Base-by-base conservation (phyloP, 2,329 filamentous ascomycete genomes). In the Colletotrichum karsti region DNA sequence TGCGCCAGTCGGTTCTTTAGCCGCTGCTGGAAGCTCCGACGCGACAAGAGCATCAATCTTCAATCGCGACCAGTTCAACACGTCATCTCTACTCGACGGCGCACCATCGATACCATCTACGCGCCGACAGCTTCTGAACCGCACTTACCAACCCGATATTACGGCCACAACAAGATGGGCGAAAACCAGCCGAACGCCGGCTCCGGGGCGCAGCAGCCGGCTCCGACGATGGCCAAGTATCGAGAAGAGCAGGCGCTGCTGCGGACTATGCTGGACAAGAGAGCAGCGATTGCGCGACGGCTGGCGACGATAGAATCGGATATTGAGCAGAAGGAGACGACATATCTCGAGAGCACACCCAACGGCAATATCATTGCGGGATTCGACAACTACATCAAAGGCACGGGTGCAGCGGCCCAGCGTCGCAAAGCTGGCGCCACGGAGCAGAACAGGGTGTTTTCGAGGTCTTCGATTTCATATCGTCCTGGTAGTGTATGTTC, bases 321-420 rank as follows among this genome's bases (percentile, higher is more conserved):
- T 71, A 98, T 99, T 74, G 90, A 88, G 77, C 90, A 92, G 71
- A 92, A 93, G 75, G 96, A 99, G 79, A 90, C 91, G 65, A 87
- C 91, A 18, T 99, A 99, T 79, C 90, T 99, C 57, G 95, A 98
- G 79, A 94, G 94, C 75, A 97, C 94, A 5, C 91, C 91, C 13
- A 90, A 86, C 73, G 96, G 96, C 48, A 99, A 99, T 82, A 98
- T 99, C 77, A 95, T 99, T 78, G 94, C 93, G 54, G 96, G 96
- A 22, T 99, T 99, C 79, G 96, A 99, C 79, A 97, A 94, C 77
- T 99, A 98, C 82, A 97, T 97, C 84, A 99, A 99, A 80, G 95
- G 93, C 61, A 88, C 87, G 18, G 87, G 88, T 8, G 88, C 89
- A n/a, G 86, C 87, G 4, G 86, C 90, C 10, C 85, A 89, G 72